phyloP scores from a whole-genome alignment of 345 rosid genomes.

The Salix koriyanagi region DNA sequence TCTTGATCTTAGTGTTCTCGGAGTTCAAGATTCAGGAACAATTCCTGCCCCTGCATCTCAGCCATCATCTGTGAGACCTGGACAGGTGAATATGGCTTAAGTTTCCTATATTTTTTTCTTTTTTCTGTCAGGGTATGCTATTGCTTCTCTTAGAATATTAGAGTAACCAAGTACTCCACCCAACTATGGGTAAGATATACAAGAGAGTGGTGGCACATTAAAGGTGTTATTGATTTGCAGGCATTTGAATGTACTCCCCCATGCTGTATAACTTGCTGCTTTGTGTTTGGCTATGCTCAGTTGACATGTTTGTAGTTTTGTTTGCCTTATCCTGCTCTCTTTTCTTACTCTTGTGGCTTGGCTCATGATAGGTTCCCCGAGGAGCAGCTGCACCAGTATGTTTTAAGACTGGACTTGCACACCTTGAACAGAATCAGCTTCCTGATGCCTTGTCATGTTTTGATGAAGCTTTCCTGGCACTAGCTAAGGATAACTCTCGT shows the following conservation, averaged over 20 bases:
- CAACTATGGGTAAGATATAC: background rate
- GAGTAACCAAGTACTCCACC: background rate
- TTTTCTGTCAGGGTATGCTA: background rate
- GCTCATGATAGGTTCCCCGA: conserved; percentile 66
- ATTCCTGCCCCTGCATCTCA: conserved; percentile 51
- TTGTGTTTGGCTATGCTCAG: background rate
- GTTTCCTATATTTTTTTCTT: background rate
- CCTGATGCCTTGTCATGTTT: conserved; percentile 95
- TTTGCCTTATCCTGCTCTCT: background rate
- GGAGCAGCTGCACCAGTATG: conserved; percentile 90
- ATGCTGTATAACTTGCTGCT: background rate
- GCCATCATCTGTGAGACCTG: conserved; percentile 78
- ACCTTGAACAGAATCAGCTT: conserved; percentile 97
- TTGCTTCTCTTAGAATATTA: background rate
- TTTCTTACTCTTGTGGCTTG: background rate
- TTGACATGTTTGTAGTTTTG: background rate
- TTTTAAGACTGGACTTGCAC: conserved; percentile 92
- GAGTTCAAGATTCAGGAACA: conserved; percentile 72
- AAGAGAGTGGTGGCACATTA: background rate
- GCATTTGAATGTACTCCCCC: background rate
- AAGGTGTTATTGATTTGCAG: background rate
- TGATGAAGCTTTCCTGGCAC: conserved; percentile 92
- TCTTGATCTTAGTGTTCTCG: conserved; percentile 90
- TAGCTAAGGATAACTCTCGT: conserved; percentile 94
- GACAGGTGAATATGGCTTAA: conserved; percentile 56